A percentile compares a stretch with the other conserved stretches of the same genome.
These are phyloP conservation scores for Lasiosphaeriaceae sp. DNA, from an alignment of 495 filamentous ascomycete species.

Conservation along the genomic window DNA sequence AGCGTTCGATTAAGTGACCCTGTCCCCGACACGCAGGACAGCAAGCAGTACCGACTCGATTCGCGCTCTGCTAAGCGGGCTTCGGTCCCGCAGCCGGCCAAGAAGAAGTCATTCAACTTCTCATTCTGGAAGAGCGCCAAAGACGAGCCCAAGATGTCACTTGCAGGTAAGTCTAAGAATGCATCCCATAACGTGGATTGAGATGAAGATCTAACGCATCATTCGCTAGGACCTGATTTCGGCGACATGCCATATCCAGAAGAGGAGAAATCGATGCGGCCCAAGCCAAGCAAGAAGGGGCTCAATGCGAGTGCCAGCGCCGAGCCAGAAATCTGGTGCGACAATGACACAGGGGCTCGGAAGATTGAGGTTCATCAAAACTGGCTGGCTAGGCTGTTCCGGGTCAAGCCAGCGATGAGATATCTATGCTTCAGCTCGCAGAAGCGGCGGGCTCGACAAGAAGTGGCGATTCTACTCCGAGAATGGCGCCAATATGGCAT, in stretches of 20 bases:
- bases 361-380: slow-evolving; percentile 62
- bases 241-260: slow-evolving; percentile 8
- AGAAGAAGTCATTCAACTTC: slow-evolving; percentile 47
- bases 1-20: slow-evolving; percentile 5
- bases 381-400: slow-evolving; percentile 83
- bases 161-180: slow-evolving; percentile 29
- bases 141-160: slow-evolving; percentile 31
- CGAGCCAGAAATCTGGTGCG: slow-evolving; percentile 16
- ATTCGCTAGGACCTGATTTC: slow-evolving; percentile 1
- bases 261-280: slow-evolving; percentile 10
- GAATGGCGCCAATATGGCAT: slow-evolving; percentile 81
- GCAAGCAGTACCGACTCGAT: slow-evolving; percentile 1
- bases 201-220: background rate
- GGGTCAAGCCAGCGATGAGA: slow-evolving; percentile 75
- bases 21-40: background rate
- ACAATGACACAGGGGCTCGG: slow-evolving; percentile 25
- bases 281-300: slow-evolving; percentile 6
- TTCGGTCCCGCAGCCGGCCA: slow-evolving; percentile 9
- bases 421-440: slow-evolving; percentile 70
- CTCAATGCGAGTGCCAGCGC: slow-evolving; percentile 1
- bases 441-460: slow-evolving; percentile 65
- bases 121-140: slow-evolving; percentile 44
- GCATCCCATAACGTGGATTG: background rate
- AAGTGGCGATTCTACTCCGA: slow-evolving; percentile 65
- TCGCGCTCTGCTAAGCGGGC: background rate